phyloP scores from a whole-genome alignment of 148 eudicot species.

The Silene uniflora region DNA sequence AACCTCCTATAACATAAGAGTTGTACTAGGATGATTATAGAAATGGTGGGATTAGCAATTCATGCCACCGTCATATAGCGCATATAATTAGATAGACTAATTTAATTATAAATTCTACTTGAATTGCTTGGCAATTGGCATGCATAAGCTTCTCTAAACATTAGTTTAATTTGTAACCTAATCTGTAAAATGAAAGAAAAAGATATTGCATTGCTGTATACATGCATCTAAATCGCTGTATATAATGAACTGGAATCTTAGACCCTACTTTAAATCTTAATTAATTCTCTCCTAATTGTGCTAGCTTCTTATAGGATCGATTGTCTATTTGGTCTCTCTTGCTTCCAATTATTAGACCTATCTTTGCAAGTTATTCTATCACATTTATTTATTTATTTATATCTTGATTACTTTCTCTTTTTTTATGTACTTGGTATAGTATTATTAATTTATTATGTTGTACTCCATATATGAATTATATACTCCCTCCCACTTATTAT shows the following conservation, averaged over 20 bases:
- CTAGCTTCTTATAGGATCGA: background rate
- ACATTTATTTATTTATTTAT: background rate
- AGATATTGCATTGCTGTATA: slow-evolving; percentile 25
- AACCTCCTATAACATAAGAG: no score
- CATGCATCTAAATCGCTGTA: slow-evolving; percentile 46
- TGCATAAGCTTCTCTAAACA: no score
- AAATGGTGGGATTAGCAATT: no score
- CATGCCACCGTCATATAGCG: slow-evolving; percentile 20
- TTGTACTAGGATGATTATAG: no score
- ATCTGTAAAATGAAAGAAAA: slow-evolving; percentile 31
- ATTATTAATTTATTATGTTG: background rate
- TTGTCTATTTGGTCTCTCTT: background rate
- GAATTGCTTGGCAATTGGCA: no score
- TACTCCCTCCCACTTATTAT: no score
- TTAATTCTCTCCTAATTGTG: background rate
- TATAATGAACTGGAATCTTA: slow-evolving; percentile 31
- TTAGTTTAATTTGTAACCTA: slow-evolving; percentile 12
- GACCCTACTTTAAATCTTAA: slow-evolving; percentile 9
- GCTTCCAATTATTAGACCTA: slow-evolving; percentile 1
- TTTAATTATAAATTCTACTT: no score
- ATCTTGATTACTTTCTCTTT: background rate
- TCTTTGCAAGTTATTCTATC: slow-evolving; percentile 12
- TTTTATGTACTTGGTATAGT: no score
- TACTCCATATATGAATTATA: no score
- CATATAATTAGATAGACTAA: background rate